Evolutionary conservation across 1,284 basidiomycete species (phyloP), one percentile per base, ranked within the genome.

Genomic region (Rhizoctonia solani): DNA sequence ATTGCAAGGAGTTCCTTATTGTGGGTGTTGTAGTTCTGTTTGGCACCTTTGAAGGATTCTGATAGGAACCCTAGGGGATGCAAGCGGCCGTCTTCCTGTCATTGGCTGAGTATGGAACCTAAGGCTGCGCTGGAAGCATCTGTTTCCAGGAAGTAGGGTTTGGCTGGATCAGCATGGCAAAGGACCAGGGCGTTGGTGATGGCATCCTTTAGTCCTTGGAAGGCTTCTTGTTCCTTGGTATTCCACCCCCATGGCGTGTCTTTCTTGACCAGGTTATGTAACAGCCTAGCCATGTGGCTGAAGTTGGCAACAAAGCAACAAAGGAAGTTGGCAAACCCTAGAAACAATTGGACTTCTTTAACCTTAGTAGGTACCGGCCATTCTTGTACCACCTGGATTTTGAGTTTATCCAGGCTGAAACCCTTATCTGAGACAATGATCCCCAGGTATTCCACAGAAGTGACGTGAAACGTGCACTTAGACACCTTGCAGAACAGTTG

Each of bases 11-110:
- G 53, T 61, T 79, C 76, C 69, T 77, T 75, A 69, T 79, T 74
- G 61, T 77, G 72, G 21, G 75, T 73, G 6, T 69, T 67, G 68
- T 76, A 79, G 69, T 79, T 79, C 1, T 69, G 61, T 58, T 79
- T 73, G 1, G 77, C 72, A 0, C 71, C 54, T 14, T 19, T 25
- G 41, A 68, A 54, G 21, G 41, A 37, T 27, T 25, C 5, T 1
- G 41, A 68, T 39, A 66, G 44, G 23, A 34, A 66, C 14, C 9
- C 32, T 8, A 68, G 23, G n/a, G 68, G 68, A 21, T 54, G 61
- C 19, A 46, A 14, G 3, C 32, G 5, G 11, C 52, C 54, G 42
- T 69, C 63, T 14, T 44, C 52, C 50, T 66, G 50, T 65, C 54
- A 11, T 37, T 27, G 50, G 69, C 68, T 75, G 75, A 46, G 21